Evolutionary conservation across 352 stramenopile genomes (phyloP).

Genomic region (Pythium rhizo-oryzae): DNA sequence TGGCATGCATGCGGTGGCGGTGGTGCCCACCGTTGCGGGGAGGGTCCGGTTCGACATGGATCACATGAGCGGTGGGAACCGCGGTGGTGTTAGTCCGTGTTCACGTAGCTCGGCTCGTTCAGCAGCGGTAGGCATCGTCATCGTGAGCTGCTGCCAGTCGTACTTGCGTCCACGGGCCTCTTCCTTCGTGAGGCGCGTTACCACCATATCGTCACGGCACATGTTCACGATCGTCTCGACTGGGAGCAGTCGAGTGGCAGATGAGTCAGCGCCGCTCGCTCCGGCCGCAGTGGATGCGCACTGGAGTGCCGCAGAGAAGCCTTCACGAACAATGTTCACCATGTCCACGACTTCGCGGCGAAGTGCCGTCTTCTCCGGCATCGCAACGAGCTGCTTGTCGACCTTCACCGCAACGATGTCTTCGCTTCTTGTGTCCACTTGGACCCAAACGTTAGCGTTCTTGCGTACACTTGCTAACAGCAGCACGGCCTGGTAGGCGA

Average conservation of each 20-base stretch:
- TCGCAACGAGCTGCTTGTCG: constrained; percentile 49
- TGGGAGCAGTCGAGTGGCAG: constrained; percentile 28
- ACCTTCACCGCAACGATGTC: constrained; percentile 74
- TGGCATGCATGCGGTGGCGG: too few species aligned
- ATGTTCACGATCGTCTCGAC: constrained; percentile 32
- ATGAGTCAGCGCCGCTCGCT: constrained; percentile 20
- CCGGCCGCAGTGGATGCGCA: not conserved
- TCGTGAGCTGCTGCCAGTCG: constrained; percentile 55
- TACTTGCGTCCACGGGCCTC: constrained; percentile 33
- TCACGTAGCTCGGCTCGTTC: constrained; percentile 11
- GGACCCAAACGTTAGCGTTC: constrained; percentile 64
- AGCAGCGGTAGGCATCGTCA: constrained; percentile 29
- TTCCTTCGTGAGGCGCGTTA: constrained; percentile 46
- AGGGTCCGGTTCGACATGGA: not conserved
- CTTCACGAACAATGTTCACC: constrained; percentile 55
- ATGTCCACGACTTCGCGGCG: constrained; percentile 38
- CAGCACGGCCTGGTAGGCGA: constrained; percentile 67
- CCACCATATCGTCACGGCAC: constrained; percentile 44
- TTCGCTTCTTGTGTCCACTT: constrained; percentile 44
- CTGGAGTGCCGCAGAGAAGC: constrained; percentile 60
- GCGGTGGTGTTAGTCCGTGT: constrained; percentile 7
- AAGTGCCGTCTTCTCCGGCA: constrained; percentile 53
- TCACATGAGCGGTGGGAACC: constrained; percentile 21
- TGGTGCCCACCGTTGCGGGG: too few species aligned
- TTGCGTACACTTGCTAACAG: constrained; percentile 20